Base-by-base conservation (phyloP, 441 rosid genomes). In the Pelargonium australe region DNA sequence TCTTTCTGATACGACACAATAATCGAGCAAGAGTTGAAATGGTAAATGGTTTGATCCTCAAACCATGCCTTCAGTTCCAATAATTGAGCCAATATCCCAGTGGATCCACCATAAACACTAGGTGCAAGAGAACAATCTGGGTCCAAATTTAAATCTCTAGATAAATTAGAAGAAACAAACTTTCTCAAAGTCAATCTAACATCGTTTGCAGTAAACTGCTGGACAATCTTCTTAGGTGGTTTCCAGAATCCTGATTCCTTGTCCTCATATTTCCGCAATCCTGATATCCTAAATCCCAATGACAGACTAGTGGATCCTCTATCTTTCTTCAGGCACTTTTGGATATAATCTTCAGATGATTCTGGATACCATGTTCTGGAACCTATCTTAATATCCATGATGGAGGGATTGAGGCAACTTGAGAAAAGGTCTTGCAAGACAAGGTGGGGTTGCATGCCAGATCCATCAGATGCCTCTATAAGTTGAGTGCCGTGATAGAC, bases 281-380 rank as follows among this genome's bases (percentile, higher is more conserved):
- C 96, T 1, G 96, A 83, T 73, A 95, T 78, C 78, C 97, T 84
- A 79, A 92, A 92, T n/a, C 98, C 99, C 41, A 92, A 73, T 0
- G 74, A 70, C 41, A 81, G 75, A 11, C 83, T 81, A 63, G 92
- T 89, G 77, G 79, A 76, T 63, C 65, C 70, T 10, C 67, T 76
- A 76, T 92, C 99, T 82, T 90, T 90, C 81, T 60, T 71, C 2
- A 89, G 44, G 76, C 98, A 92, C 63, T 70, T 84, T 28, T 81
- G 77, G 70, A 87, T 77, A 76, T 95, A 92, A 60, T 88, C 84
- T 51, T 95, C 86, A 5, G 91, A 76, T 37, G 95, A 91, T 73
- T 82, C 80, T n/a, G 96, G 95, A 73, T 90, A 88, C 99, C 99
- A 92, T 25, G 99, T 92, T 78, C 99, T 84, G 45, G 97, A 80